Evolutionary conservation across 345 rosid species (phyloP).

Genomic region (Excoecaria agallocha): DNA sequence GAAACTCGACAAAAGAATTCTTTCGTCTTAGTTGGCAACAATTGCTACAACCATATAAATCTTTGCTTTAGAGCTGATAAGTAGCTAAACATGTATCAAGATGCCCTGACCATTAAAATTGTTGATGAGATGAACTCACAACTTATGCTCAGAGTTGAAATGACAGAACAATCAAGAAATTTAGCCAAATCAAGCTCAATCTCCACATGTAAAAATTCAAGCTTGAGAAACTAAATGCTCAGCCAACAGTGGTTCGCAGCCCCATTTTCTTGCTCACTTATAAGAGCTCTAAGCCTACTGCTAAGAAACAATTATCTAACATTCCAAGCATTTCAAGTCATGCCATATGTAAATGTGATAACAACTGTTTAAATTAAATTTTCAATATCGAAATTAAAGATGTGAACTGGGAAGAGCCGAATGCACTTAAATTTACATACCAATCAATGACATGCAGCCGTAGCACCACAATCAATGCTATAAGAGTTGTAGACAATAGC

Average conservation of each 20-base stretch:
- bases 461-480: background rate
- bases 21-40: background rate
- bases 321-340: background rate
- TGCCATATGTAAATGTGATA: background rate
- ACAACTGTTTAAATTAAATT: background rate
- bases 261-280: background rate
- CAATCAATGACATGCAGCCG: background rate
- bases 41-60: background rate
- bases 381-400: background rate
- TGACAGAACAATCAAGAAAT: background rate
- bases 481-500: too few species aligned
- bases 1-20: constrained; percentile 1
- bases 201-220: background rate
- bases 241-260: background rate
- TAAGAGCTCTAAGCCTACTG: background rate
- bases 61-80: background rate
- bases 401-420: background rate
- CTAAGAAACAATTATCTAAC: background rate
- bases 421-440: background rate
- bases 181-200: background rate
- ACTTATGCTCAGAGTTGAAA: background rate
- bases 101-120: background rate
- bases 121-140: background rate
- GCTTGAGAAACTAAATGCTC: background rate
- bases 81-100: background rate